phyloP scores from a whole-genome alignment of 306 rosid species.

The Prunus armeniaca region DNA sequence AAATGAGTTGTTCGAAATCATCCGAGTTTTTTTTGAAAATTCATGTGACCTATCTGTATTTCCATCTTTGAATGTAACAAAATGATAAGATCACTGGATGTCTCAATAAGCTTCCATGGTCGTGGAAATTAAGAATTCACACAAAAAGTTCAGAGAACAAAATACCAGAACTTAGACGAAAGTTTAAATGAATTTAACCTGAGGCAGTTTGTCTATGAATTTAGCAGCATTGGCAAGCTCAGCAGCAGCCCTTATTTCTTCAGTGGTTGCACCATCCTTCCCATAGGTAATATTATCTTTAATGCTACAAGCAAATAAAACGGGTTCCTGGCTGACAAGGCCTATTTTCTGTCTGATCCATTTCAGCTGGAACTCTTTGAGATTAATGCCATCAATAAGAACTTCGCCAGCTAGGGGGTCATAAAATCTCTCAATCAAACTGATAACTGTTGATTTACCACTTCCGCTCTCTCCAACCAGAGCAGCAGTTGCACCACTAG shows the following conservation, averaged over 20 bases:
- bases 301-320: constrained; percentile 64
- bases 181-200: constrained; percentile 22
- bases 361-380: constrained; percentile 62
- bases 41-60: too few species aligned
- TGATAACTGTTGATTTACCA: constrained; percentile 76
- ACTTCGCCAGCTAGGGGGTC: constrained; percentile 77
- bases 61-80: too few species aligned
- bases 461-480: constrained; percentile 90
- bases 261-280: constrained; percentile 57
- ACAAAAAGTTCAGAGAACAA: neutral
- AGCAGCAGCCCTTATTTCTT: constrained; percentile 63
- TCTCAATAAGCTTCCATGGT: too few species aligned
- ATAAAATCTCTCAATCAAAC: constrained; percentile 81
- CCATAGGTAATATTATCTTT: constrained; percentile 78
- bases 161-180: neutral
- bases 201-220: constrained; percentile 72
- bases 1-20: neutral
- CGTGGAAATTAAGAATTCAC: too few species aligned
- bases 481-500: constrained; percentile 68
- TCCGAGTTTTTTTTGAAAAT: too few species aligned
- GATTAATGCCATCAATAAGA: constrained; percentile 66
- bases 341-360: constrained; percentile 83
- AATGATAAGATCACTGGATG: too few species aligned
- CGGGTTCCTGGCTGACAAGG: constrained; percentile 82
- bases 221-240: constrained; percentile 76